Conservation (phyloP, 1,284 basidiomycete species). For the Leccinum pachyderme region DNA sequence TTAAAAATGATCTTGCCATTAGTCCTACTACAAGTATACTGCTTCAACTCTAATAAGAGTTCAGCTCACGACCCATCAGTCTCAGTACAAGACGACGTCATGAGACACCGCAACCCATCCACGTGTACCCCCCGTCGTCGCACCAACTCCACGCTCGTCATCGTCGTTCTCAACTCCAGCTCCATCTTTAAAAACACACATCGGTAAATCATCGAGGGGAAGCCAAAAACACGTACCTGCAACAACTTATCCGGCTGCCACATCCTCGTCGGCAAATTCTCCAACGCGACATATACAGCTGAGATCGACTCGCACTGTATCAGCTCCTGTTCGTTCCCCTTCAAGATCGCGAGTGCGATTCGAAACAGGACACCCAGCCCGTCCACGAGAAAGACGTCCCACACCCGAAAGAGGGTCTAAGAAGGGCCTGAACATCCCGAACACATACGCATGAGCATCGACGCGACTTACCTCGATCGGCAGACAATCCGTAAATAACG, state of each 20-base stretch:
- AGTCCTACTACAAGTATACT: too few relatives aligned
- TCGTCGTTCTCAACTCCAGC: background rate
- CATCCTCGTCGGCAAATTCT: constrained; percentile 85
- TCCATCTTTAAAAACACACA: background rate
- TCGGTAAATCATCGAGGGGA: background rate
- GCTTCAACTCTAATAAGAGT: too few relatives aligned
- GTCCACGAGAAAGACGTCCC: constrained; percentile 96
- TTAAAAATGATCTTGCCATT: too few relatives aligned
- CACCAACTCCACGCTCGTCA: background rate
- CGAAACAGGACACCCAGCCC: constrained; percentile 93
- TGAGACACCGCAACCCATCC: background rate
- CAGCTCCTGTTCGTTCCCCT: constrained; percentile 80
- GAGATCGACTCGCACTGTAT: constrained; percentile 80
- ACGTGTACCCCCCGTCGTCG: background rate
- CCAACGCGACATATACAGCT: constrained; percentile 72
- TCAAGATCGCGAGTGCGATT: constrained; percentile 83
- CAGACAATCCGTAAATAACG: constrained; percentile 93
- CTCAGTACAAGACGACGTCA: background rate
- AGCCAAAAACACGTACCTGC: constrained; percentile 48
- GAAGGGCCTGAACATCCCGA: background rate
- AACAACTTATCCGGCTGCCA: constrained; percentile 91
- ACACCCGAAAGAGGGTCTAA: constrained; percentile 84
- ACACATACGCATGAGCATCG: too few relatives aligned
- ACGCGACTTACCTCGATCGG: constrained; percentile 78
- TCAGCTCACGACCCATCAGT: background rate